Evolutionary conservation across 2,329 filamentous ascomycete genomes (phyloP), one percentile per base, ranked within the genome.

Genomic region (Calonectria hongkongensis): DNA sequence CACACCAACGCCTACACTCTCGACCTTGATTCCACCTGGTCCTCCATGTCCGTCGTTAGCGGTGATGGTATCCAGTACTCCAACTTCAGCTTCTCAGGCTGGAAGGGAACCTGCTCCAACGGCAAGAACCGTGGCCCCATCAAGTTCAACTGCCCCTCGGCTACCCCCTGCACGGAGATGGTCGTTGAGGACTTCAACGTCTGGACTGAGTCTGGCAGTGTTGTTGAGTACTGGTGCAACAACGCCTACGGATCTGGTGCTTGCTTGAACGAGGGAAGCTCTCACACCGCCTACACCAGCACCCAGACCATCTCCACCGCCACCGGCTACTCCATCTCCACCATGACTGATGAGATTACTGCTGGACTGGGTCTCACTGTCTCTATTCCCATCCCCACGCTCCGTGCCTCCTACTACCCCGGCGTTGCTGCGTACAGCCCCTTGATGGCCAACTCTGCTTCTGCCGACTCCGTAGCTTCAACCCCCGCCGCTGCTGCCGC

Each of bases 1-100:
- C 75, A 78, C 69, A 76, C 75, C 21, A 78, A 78, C 47, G 75
- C 76, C 56, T 78, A 78, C 65, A 74, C 68, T 0, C 70, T 78
- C 9, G 74, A 78, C 21, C 70, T 78, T 2, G 76, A 78, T 16
- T 66, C 76, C 8, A 67, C 74, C 2, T 78, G 75, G 76, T 72
- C 72, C 2, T 77, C 75, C 13, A 77, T 78, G 74, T 66, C 54
- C 4, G 63, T 70, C 2, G 18, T 71, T 3, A 69, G 50, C 2
- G 76, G 76, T 4, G 68, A 74, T 2, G 76, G 76, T 2, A 69
- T 78, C 21, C 43, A 77, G 3, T 78, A 78, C 72, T 69, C 41
- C 13, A 78, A 78, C 60, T 76, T 78, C 68, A 72, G 73, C 18
- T 77, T 78, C 12, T 50, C 76, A 5, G 76, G 75, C 21, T 78